phyloP scores from a whole-genome alignment of 2,329 filamentous ascomycete genomes.

The Tympanopsis confertula region DNA sequence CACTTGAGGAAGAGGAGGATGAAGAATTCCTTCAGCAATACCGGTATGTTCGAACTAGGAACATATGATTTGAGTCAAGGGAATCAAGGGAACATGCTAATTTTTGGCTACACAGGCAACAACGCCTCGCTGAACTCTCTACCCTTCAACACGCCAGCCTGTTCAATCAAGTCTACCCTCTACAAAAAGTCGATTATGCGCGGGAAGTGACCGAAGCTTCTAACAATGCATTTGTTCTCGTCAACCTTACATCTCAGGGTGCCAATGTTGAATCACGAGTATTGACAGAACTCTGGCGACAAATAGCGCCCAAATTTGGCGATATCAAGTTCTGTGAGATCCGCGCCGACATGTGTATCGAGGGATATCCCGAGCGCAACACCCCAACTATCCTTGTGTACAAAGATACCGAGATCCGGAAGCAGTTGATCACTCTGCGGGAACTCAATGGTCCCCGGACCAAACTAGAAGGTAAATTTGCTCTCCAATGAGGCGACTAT shows the following conservation, averaged over 20 bases:
- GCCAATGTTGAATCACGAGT: conserved; percentile 47
- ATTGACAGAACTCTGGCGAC: conserved; percentile 46
- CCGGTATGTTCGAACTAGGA: conserved; percentile 21
- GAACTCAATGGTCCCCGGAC: conserved; percentile 42
- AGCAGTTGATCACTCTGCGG: conserved; percentile 46
- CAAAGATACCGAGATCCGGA: conserved; percentile 49
- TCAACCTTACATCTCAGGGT: conserved; percentile 44
- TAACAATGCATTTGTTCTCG: conserved; percentile 26
- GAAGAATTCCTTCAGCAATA: conserved; percentile 52
- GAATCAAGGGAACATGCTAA: background rate
- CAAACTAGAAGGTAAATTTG: conserved; percentile 22
- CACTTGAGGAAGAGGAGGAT: conserved; percentile 56
- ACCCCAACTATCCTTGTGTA: conserved; percentile 54
- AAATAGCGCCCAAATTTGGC: conserved; percentile 44
- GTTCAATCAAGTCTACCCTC: conserved; percentile 53
- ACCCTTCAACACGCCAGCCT: conserved; percentile 39
- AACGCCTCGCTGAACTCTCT: conserved; percentile 46
- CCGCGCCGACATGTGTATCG: conserved; percentile 51
- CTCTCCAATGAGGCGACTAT: background rate
- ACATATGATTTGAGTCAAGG: background rate
- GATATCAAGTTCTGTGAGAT: conserved; percentile 61
- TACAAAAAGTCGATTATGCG: conserved; percentile 56
- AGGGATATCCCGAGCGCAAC: conserved; percentile 54
- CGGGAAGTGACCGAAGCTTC: conserved; percentile 52
- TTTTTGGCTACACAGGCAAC: conserved; percentile 24